Percentiles rank a stretch among this genome's conserved stretches.
Evolutionary conservation across 2,329 filamentous ascomycete species (phyloP).

Genomic region (Ophiostoma ips): DNA sequence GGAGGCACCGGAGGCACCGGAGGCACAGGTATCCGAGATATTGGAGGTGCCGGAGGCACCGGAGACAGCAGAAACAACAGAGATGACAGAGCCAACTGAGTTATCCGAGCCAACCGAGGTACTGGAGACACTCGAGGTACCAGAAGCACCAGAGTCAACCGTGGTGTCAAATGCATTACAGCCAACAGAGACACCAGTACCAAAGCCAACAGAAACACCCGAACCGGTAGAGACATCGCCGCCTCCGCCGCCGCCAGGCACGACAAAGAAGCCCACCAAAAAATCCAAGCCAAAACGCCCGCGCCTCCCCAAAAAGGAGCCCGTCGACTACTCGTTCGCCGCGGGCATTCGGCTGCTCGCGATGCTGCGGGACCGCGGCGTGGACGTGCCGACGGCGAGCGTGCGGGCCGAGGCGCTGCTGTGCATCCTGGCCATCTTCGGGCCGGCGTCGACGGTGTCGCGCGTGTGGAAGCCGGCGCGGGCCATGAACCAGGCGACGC

Average conservation of each 20-base stretch:
- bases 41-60: not conserved
- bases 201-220: too few species aligned
- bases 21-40: not conserved
- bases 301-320: not conserved
- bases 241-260: not conserved
- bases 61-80: not conserved
- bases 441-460: constrained; percentile 15
- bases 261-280: not conserved
- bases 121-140: too few species aligned
- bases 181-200: too few species aligned
- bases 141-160: not conserved
- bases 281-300: not conserved
- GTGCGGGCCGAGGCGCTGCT: constrained; percentile 19
- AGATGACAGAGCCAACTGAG: not conserved
- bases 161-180: too few species aligned
- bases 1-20: not conserved
- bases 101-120: too few species aligned
- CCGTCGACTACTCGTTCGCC: constrained; percentile 17
- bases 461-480: constrained; percentile 14
- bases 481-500: constrained; percentile 15
- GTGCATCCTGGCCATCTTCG: constrained; percentile 23
- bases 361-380: constrained; percentile 20
- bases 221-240: too few species aligned
- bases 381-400: constrained; percentile 14
- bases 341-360: constrained; percentile 22